Conservation (phyloP, 148 eudicot species). For the Chenopodium album region DNA sequence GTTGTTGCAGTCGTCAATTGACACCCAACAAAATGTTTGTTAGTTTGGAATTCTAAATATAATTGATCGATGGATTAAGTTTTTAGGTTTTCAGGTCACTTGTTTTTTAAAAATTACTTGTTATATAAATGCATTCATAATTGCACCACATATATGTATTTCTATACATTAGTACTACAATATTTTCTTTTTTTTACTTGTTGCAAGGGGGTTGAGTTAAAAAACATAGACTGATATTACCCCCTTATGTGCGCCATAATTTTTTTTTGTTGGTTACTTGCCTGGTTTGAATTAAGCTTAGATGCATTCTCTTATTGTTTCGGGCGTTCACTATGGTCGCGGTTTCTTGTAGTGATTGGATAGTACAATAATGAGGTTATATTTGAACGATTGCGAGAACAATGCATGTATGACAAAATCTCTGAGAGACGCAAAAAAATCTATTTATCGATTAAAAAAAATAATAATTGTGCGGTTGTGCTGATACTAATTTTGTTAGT, state of each 20-base stretch:
- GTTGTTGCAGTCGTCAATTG: constrained; percentile 7
- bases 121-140: no score
- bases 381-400: no score
- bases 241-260: background rate
- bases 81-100: background rate
- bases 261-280: background rate
- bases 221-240: constrained; percentile 1
- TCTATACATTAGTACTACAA: background rate
- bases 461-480: no score
- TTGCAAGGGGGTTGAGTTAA: background rate
- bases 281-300: background rate
- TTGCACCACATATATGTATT: background rate
- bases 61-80: constrained; percentile 10
- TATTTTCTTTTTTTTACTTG: background rate
- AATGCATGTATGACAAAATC: no score
- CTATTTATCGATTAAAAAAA: no score
- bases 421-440: no score
- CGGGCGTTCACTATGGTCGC: background rate
- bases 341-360: background rate
- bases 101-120: background rate
- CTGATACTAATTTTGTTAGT: no score
- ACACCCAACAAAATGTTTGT: constrained; percentile 26
- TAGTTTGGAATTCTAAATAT: background rate
- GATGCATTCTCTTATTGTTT: background rate
- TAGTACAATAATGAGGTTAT: no score